These are phyloP conservation scores for Yamadazyma dendronema DNA, from an alignment of 1,139 yeast genomes.

Conservation along the genomic window DNA sequence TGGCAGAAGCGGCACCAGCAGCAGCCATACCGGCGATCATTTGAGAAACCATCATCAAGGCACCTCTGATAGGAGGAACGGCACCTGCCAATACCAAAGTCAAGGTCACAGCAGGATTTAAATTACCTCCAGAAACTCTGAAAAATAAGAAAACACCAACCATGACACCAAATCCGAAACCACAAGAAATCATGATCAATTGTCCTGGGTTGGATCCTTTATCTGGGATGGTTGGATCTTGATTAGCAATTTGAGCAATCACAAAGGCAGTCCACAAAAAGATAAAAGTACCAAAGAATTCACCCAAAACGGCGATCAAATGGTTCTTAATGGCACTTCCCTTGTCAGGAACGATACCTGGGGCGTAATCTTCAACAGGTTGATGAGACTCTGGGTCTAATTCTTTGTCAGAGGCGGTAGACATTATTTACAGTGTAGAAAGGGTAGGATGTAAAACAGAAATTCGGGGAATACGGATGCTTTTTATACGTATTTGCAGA, in stretches of 20 bases:
- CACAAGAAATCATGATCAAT: slow-evolving; percentile 77
- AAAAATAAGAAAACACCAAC: slow-evolving; percentile 71
- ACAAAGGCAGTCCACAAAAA: slow-evolving; percentile 81
- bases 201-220: slow-evolving; percentile 60
- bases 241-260: slow-evolving; percentile 84
- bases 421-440: slow-evolving; percentile 8
- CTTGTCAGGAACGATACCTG: slow-evolving; percentile 18
- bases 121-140: slow-evolving; percentile 85
- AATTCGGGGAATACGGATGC: not conserved
- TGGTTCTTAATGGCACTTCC: slow-evolving; percentile 32
- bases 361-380: slow-evolving; percentile 29
- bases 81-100: slow-evolving; percentile 71
- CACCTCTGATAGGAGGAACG: slow-evolving; percentile 70
- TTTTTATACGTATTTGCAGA: not conserved
- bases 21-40: slow-evolving; percentile 88
- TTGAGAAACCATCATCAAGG: slow-evolving; percentile 64
- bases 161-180: slow-evolving; percentile 86
- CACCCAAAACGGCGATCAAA: slow-evolving; percentile 43
- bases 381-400: slow-evolving; percentile 31
- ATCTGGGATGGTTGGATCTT: slow-evolving; percentile 46
- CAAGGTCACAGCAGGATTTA: slow-evolving; percentile 86
- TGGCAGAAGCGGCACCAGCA: slow-evolving; percentile 84
- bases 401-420: slow-evolving; percentile 15
- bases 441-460: no score
- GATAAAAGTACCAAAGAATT: slow-evolving; percentile 82